phyloP scores from a whole-genome alignment of 2,329 filamentous ascomycete genomes.

The Chrysosporium keratinophilum region DNA sequence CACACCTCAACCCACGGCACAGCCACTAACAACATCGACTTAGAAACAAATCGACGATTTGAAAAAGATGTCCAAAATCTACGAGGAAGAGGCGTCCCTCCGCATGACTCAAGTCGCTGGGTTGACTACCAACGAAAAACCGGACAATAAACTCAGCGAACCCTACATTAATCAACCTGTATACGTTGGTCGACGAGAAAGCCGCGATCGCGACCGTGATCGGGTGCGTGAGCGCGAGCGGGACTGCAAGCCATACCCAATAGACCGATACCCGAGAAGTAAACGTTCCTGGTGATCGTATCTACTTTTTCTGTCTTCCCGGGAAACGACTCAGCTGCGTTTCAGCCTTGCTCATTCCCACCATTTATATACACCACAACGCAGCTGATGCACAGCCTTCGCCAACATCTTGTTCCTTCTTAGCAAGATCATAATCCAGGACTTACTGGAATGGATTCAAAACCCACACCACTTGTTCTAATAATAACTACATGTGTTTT shows the following conservation, averaged over 20 bases:
- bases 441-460: not conserved
- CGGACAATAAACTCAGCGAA: constrained; percentile 22
- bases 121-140: constrained; percentile 19
- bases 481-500: not conserved
- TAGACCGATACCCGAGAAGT: constrained; percentile 13
- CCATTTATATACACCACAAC: not conserved
- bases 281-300: constrained; percentile 16
- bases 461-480: constrained; percentile 1
- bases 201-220: constrained; percentile 14
- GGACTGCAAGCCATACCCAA: constrained; percentile 13
- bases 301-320: not conserved
- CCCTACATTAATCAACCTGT: constrained; percentile 38
- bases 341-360: not conserved
- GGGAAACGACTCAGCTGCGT: not conserved
- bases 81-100: constrained; percentile 38
- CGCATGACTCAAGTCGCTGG: constrained; percentile 17
- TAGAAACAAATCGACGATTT: constrained; percentile 44
- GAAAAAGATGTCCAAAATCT: constrained; percentile 38
- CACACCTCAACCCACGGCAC: constrained; percentile 1
- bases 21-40: constrained; percentile 11
- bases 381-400: not conserved
- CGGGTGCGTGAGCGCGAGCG: constrained; percentile 14
- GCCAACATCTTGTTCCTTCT: not conserved
- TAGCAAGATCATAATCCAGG: not conserved
- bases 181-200: constrained; percentile 27